A percentile compares a stretch with the other conserved stretches of the same genome.
These are phyloP conservation scores for Capsella bursapastoris DNA, from an alignment of 345 rosid genomes.

Conservation along the genomic window DNA sequence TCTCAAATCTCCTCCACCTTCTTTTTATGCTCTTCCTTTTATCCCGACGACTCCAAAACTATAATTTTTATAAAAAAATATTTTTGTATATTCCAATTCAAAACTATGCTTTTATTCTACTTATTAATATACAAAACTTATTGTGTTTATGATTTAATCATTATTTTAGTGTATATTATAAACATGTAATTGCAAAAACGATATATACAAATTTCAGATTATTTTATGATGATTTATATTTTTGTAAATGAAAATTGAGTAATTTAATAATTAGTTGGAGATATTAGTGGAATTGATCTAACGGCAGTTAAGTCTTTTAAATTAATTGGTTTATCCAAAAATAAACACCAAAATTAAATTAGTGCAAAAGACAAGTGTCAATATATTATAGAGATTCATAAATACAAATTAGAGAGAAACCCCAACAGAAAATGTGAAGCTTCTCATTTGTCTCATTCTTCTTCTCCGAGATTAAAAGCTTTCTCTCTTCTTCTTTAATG, in stretches of 20 bases:
- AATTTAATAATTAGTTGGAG: constrained; percentile 18
- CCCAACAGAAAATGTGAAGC: constrained; percentile 36
- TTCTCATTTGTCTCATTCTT: constrained; percentile 20
- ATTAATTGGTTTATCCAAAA: constrained; percentile 26
- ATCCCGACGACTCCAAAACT: constrained; percentile 22
- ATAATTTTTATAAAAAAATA: neutral
- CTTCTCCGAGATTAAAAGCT: constrained; percentile 14
- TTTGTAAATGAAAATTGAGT: neutral
- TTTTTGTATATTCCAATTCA: neutral
- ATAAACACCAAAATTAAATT: neutral
- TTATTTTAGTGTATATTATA: too few relatives aligned
- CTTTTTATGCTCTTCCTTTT: constrained; percentile 40
- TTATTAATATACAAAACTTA: neutral
- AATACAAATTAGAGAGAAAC: constrained; percentile 15
- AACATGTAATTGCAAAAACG: neutral
- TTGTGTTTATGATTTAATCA: too few relatives aligned
- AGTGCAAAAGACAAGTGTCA: constrained; percentile 41
- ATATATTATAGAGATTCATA: constrained; percentile 14
- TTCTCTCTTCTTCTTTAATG: constrained; percentile 33
- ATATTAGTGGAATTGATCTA: constrained; percentile 28
- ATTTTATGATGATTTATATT: neutral
- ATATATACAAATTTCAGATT: neutral
- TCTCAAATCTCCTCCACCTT: constrained; percentile 46
- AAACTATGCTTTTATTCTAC: neutral
- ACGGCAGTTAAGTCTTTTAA: constrained; percentile 26